Percentiles rank a stretch among this genome's conserved stretches.
Conservation (phyloP, 225 moss, liverwort and hornwort species). For the Pleurozium schreberi region DNA sequence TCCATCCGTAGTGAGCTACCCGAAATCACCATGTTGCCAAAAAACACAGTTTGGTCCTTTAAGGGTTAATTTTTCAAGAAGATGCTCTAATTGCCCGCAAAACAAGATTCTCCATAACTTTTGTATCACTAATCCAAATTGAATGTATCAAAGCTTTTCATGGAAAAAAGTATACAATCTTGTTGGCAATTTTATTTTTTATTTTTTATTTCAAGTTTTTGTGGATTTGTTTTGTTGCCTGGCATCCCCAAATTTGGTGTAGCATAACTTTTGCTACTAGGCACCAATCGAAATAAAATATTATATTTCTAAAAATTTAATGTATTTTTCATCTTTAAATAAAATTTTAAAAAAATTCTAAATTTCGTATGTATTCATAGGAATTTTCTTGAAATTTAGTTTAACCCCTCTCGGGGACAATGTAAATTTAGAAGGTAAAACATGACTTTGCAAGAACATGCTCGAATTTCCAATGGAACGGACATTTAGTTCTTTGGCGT, state of each 20-base stretch:
- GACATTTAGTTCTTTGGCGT: neutral
- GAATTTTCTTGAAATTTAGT: accelerated
- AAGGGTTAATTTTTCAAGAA: neutral
- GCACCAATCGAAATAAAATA: neutral
- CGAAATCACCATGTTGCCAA: too few species aligned
- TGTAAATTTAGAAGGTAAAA: neutral
- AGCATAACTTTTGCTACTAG: neutral
- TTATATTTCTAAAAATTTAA: neutral
- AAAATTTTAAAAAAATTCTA: neutral
- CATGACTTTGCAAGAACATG: accelerated
- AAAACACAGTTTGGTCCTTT: too few species aligned
- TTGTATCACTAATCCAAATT: neutral
- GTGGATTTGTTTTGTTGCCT: accelerated
- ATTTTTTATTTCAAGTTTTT: neutral
- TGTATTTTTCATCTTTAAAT: too few species aligned
- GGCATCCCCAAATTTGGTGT: accelerated
- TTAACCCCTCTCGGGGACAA: accelerated
- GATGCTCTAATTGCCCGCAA: accelerated
- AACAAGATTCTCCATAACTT: neutral
- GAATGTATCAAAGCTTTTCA: neutral
- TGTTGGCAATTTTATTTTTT: accelerated
- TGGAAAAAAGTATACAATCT: accelerated
- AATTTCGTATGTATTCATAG: too few species aligned
- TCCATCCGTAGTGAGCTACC: too few species aligned
- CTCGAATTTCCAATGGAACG: accelerated